Base-by-base conservation (phyloP, 2,329 filamentous ascomycete genomes). In the Amauroascus niger region DNA sequence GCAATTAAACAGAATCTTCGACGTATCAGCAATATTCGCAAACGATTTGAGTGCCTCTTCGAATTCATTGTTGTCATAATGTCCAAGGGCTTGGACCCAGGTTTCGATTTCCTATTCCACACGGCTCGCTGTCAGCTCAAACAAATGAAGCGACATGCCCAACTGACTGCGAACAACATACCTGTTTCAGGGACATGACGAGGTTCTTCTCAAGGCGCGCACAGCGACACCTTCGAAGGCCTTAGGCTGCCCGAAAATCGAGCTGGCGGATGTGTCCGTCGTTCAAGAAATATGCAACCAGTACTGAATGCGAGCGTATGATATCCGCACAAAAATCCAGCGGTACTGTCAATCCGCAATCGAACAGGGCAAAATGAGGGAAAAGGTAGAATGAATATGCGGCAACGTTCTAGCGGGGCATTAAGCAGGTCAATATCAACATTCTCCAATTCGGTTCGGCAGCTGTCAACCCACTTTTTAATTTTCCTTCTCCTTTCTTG, bases 1-100 rank as follows among this genome's bases (percentile, higher is more conserved):
- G 71, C 91, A 94, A 67, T 98, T 98, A 77, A 98, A 98, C 57
- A 95, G 77, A 58, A 98, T 98, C 76, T 95, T 97, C 62, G 93
- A 96, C 0, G 93, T 98, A 69, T 97, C 93, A 57, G 86, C 79
- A 64, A 98, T 95, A 62, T 78, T 81, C 58, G 88, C 86, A 67
- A 98, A 97, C 57, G 87, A 81, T 62, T 78, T 80, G 58, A 97
- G 74, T 26, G 93, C 83, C 61, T 91, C 86, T 65, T 97, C 91
- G 72, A 95, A 97, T 66, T 98, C 88, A 73, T 95, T 95, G 74
- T 91, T 93, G 74, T 98, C 93, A 75, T 98, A 98, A 67, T 85
- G 84, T 63, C 77, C 83, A 53, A 98, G 82, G 71, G 93, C 93
- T 69, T 84, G 78, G 61, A 97, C 93, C 93, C 93, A 98, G 48